Conservation (phyloP, 2,329 filamentous ascomycete species). For the Diaporthe capsici region DNA sequence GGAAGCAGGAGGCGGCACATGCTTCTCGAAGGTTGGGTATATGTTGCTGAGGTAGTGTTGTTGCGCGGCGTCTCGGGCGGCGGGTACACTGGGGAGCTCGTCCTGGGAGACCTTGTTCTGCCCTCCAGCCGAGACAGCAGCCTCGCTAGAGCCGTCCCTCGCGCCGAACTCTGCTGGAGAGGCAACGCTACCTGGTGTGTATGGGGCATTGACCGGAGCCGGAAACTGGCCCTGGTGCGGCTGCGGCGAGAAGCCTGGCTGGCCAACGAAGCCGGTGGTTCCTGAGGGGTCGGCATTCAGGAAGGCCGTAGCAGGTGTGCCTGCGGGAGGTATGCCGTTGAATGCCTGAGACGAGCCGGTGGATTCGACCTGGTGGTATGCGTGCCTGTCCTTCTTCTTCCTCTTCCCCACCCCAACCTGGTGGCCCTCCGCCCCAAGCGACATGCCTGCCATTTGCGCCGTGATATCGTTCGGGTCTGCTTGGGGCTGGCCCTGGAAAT, state of each 20-base stretch:
- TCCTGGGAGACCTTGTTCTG: slow-evolving; percentile 88
- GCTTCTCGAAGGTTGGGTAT: slow-evolving; percentile 95
- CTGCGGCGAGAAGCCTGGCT: slow-evolving; percentile 57
- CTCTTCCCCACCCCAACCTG: slow-evolving; percentile 68
- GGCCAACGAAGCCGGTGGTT: slow-evolving; percentile 60
- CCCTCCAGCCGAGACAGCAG: slow-evolving; percentile 71
- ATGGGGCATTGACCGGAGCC: slow-evolving; percentile 67
- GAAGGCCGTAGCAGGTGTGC: slow-evolving; percentile 69
- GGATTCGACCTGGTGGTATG: slow-evolving; percentile 88
- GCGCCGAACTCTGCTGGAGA: slow-evolving; percentile 63
- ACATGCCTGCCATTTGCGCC: slow-evolving; percentile 84
- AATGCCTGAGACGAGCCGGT: slow-evolving; percentile 77
- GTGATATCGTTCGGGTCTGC: slow-evolving; percentile 67
- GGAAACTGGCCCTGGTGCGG: slow-evolving; percentile 70
- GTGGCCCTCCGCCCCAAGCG: slow-evolving; percentile 69
- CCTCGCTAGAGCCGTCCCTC: slow-evolving; percentile 56
- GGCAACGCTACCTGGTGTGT: slow-evolving; percentile 59
- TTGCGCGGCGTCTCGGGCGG: slow-evolving; percentile 85
- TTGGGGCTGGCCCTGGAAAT: slow-evolving; percentile 52
- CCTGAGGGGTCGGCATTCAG: slow-evolving; percentile 68
- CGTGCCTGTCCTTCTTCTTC: slow-evolving; percentile 96
- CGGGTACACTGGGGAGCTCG: slow-evolving; percentile 91
- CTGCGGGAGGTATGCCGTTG: slow-evolving; percentile 75
- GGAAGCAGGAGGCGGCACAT: slow-evolving; percentile 89
- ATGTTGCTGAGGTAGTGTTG: slow-evolving; percentile 88